Evolutionary conservation across 768 basidiomycete species (phyloP).

Genomic region (Cystobasidium tubakii): DNA sequence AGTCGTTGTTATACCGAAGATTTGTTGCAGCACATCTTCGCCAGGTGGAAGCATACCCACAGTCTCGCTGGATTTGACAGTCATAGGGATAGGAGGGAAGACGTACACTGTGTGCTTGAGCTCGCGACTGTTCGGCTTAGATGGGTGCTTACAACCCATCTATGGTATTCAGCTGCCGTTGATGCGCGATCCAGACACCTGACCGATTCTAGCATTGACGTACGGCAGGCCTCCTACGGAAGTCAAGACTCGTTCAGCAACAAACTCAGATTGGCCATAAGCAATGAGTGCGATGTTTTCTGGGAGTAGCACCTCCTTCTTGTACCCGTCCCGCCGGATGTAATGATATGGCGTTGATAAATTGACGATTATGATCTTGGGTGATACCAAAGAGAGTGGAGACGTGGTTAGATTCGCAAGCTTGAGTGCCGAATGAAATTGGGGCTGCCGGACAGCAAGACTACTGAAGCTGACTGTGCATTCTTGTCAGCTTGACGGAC

Average conservation of each 20-base stretch:
- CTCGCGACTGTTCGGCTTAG: too few species aligned
- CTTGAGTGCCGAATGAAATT: neutral
- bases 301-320: constrained; percentile 6
- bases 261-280: constrained; percentile 11
- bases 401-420: constrained; percentile 1
- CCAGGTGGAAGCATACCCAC: constrained; percentile 7
- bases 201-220: constrained; percentile 17
- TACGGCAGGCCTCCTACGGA: neutral
- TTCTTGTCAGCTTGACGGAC: too few species aligned
- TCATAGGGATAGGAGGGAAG: neutral
- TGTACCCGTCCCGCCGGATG: constrained; percentile 17
- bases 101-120: too few species aligned
- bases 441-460: neutral
- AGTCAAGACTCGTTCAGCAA: constrained; percentile 9
- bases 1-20: neutral
- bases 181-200: constrained; percentile 6
- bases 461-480: neutral
- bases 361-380: constrained; percentile 11
- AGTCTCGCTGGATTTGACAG: constrained; percentile 1
- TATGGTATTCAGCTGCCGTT: constrained; percentile 15
- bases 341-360: constrained; percentile 1
- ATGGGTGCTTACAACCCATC: neutral
- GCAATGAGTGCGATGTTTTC: neutral
- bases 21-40: neutral
- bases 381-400: neutral